These are phyloP conservation scores for Biscogniauxia sp. DNA, from an alignment of 2,329 filamentous ascomycete species.

Conservation along the genomic window DNA sequence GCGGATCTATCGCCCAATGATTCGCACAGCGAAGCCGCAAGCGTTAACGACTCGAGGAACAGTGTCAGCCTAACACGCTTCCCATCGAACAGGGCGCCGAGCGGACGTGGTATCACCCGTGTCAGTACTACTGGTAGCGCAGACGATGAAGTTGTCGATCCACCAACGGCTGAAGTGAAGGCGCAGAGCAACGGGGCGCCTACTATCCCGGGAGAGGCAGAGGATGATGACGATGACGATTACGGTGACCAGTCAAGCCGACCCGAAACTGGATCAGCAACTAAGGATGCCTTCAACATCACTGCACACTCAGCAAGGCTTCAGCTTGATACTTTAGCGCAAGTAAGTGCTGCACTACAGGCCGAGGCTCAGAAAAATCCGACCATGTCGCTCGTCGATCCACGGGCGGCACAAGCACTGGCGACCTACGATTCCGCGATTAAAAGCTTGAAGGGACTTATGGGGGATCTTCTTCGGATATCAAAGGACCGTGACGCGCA, in stretches of 20 bases:
- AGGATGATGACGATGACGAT: constrained; percentile 62
- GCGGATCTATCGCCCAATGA: constrained; percentile 46
- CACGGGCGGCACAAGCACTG: constrained; percentile 73
- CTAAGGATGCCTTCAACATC: constrained; percentile 94
- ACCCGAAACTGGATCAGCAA: constrained; percentile 68
- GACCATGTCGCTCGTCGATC: constrained; percentile 69
- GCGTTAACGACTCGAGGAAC: constrained; percentile 45
- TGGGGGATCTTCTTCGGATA: constrained; percentile 86
- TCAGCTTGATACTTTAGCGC: constrained; percentile 85
- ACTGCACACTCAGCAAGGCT: constrained; percentile 92
- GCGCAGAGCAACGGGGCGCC: constrained; percentile 35
- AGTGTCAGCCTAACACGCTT: constrained; percentile 46
- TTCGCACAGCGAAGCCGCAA: constrained; percentile 51
- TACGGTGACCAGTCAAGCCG: constrained; percentile 72
- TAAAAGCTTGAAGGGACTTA: constrained; percentile 77
- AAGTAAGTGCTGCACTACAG: constrained; percentile 80
- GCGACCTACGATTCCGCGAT: constrained; percentile 87
- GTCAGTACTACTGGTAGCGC: constrained; percentile 48
- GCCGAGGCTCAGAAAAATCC: constrained; percentile 69
- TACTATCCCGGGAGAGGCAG: constrained; percentile 37
- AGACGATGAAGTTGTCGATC: constrained; percentile 52
- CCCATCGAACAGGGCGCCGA: constrained; percentile 35
- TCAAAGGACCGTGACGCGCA: constrained; percentile 91
- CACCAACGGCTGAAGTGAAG: constrained; percentile 43
- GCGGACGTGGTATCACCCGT: constrained; percentile 34